Evolutionary conservation across 1,284 basidiomycete genomes (phyloP), one percentile per base, ranked within the genome.

Genomic region (Apiotrichum veenhuisii): DNA sequence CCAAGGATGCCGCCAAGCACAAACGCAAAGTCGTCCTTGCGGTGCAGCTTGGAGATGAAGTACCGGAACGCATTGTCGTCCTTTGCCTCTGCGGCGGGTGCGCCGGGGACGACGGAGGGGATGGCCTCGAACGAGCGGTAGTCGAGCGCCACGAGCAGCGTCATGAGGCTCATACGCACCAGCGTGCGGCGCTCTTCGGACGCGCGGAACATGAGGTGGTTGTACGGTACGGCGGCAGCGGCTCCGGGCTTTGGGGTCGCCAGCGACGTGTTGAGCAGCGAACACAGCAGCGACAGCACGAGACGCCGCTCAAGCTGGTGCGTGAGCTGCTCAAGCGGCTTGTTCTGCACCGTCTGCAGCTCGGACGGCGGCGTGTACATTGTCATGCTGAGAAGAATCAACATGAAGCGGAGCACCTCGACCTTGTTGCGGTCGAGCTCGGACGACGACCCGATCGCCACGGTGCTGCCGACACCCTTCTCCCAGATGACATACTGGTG

Each of bases 11-110:
- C 91, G 37, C 85, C 80, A 17, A 91, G 70, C 53, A 96, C 81
- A 73, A 93, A 93, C 26, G 83, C 79, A 68, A 95, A 90, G 73
- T 97, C 93, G 74, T 87, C 85, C 10, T 84, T 83, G 8, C 92
- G 87, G 77, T 97, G 93, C 88, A 96, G 76, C 74, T 94, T 95
- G 55, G 89, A 87, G 49, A 95, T 74, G 73, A 93, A 95, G 75
- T 89, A 91, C 53, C 89, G 82, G 74, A 95, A 96, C 12, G 89
- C 84, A 72, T 97, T 96, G 17, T 88, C 87, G 62, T 85, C 84
- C 73, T 58, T 75, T 10, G 53, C 60, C 38, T 62, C 63, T 2
- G 61, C 46, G 10, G 57, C 56, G 5, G 55, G 52, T 7, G 45
- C 36, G 18, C 57, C 60, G 2, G 60, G 60, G 8, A 34, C 47